Conservation (phyloP, 768 basidiomycete genomes). For the Lyophyllum shimeji region DNA sequence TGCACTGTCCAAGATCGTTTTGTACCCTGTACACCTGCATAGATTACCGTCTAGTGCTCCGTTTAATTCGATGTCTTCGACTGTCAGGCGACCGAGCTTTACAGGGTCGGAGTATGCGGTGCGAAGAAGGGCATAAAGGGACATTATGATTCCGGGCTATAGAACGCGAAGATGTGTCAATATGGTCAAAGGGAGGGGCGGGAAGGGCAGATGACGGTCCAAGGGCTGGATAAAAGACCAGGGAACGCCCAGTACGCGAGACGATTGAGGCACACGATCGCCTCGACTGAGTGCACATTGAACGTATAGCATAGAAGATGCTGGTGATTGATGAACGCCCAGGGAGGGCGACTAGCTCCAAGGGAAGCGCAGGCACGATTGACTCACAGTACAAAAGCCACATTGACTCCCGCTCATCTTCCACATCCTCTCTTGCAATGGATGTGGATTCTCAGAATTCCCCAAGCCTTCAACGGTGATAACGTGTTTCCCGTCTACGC, state of each 20-base stretch:
- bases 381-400: conserved; percentile 16
- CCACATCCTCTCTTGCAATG: conserved; percentile 18
- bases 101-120: conserved; percentile 17
- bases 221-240: not conserved
- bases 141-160: conserved; percentile 18
- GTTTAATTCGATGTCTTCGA: conserved; percentile 16
- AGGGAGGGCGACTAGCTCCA: not conserved
- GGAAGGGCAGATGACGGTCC: not conserved
- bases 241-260: no score
- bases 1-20: conserved; percentile 15
- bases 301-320: not conserved
- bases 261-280: not conserved
- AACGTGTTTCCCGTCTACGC: conserved; percentile 16
- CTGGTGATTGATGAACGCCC: not conserved
- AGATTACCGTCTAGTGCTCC: conserved; percentile 18
- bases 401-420: conserved; percentile 19
- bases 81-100: conserved; percentile 12
- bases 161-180: not conserved
- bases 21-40: conserved; percentile 17
- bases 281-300: not conserved
- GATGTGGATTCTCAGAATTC: conserved; percentile 15
- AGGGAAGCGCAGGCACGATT: not conserved
- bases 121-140: conserved; percentile 16
- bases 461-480: conserved; percentile 16
- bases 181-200: not conserved